Base-by-base conservation (phyloP, 108 stramenopile species). In the Skeletonema marinoi region DNA sequence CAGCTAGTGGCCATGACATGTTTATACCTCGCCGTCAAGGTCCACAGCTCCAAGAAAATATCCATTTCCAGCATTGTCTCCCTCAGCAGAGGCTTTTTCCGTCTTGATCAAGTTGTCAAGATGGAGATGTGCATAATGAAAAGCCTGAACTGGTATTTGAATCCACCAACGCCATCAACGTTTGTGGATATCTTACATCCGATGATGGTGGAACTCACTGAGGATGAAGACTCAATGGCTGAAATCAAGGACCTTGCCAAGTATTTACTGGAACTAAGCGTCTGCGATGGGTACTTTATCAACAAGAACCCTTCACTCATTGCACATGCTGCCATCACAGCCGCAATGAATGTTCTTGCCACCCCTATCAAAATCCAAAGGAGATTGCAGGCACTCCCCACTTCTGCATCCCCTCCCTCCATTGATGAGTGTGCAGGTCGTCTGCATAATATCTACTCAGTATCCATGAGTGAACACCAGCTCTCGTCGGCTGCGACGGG, bases 91-190 rank as follows among this genome's bases (percentile, higher is more conserved):
- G 68, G 68, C 61, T 61, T 54, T 12, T 69, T 69, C 58, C 32
- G 68, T 32, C 32, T 11, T 7, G 54, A 29, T 31, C 32, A 72
- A 32, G 71, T 72, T 35, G 66, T 62, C 62, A 36, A 31, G 35
- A 77, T 73, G 71, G 76, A 77, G 39, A 21, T 62, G 39, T 32
- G 30, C 32, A 65, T 77, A 29, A 63, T 63, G 17, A 33, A 50
- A 14, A 50, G 19, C 32, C 38, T 77, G 19, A 29, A 69, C 39
- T 77, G 76, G 76, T 46, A 72, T 33, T 50, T 77, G 68, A 68
- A 74, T 39, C 74, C 74, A 6, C 74, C 74, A 19, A 70, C 32
- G 5, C 74, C 74, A 21, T 30, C 21, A 25, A 60, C 25, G 14
- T 74, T 74, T 69, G 25, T 69, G 9, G 68, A 68, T 12, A 46